Conservation (phyloP, 306 rosid genomes). For the Sophora flavescens region DNA sequence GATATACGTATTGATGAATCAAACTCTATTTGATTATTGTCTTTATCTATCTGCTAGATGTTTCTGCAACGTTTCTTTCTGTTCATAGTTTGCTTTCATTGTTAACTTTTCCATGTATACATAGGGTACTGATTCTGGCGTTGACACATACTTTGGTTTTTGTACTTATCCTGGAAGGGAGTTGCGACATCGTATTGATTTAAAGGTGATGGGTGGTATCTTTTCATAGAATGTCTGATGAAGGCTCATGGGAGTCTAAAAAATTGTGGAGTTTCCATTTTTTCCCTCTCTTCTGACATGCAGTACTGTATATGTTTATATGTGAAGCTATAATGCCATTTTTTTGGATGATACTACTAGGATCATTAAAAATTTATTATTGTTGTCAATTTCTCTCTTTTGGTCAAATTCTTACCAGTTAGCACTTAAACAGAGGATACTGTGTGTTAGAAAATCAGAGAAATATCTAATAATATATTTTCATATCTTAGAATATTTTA, state of each 20-base stretch:
- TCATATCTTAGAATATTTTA: too few relatives aligned
- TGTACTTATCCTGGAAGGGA: conserved; percentile 92
- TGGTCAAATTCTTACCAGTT: background rate
- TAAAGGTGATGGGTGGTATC: conserved; percentile 62
- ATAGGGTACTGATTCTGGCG: conserved; percentile 88
- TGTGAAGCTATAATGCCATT: background rate
- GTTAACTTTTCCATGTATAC: conserved; percentile 32
- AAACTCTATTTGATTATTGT: background rate
- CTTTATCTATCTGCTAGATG: conserved; percentile 12
- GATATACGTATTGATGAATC: conserved; percentile 10
- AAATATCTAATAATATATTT: too few relatives aligned
- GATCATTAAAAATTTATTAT: background rate
- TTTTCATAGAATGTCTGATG: conserved; percentile 18
- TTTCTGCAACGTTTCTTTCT: conserved; percentile 20
- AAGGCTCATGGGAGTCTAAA: conserved; percentile 3
- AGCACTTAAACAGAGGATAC: conserved; percentile 7
- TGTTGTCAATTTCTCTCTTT: conserved; percentile 1
- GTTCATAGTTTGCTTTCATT: conserved; percentile 7
- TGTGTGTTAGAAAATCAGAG: too few relatives aligned
- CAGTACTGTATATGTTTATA: background rate
- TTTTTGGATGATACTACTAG: background rate
- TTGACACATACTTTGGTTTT: conserved; percentile 93
- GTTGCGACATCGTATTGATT: conserved; percentile 86
- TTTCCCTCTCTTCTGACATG: background rate
- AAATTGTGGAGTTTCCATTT: background rate